These are phyloP conservation scores for Podospora sp. DNA, from an alignment of 495 filamentous ascomycete genomes.

Conservation along the genomic window DNA sequence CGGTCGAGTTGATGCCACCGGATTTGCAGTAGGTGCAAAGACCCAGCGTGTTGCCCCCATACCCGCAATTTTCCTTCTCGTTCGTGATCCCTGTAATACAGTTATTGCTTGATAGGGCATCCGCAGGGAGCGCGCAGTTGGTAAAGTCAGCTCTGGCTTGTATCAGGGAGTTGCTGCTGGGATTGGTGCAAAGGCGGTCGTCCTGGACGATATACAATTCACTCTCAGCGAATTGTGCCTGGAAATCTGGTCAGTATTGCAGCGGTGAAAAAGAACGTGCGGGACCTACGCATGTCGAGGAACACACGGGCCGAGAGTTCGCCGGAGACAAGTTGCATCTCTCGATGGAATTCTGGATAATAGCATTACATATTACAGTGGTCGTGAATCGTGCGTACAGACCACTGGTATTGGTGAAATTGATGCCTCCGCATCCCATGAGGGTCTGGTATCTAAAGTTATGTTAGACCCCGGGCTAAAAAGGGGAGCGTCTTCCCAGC, in stretches of 20 bases:
- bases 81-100: slow-evolving; percentile 80
- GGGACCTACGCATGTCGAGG: slow-evolving; percentile 79
- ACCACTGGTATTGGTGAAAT: slow-evolving; percentile 76
- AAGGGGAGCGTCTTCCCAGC: slow-evolving; percentile 16
- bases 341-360: slow-evolving; percentile 87
- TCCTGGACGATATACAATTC: slow-evolving; percentile 84
- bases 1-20: slow-evolving; percentile 85
- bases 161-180: slow-evolving; percentile 62
- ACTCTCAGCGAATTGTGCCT: slow-evolving; percentile 84
- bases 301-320: slow-evolving; percentile 78
- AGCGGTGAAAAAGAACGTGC: background rate
- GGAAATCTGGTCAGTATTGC: slow-evolving; percentile 30
- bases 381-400: slow-evolving; percentile 94
- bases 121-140: slow-evolving; percentile 78
- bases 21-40: slow-evolving; percentile 84
- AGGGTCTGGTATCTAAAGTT: slow-evolving; percentile 65
- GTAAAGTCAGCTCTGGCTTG: slow-evolving; percentile 93
- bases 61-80: slow-evolving; percentile 89
- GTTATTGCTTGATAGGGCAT: slow-evolving; percentile 66
- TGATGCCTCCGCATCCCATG: slow-evolving; percentile 79
- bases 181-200: slow-evolving; percentile 67
- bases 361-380: slow-evolving; percentile 89
- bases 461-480: background rate
- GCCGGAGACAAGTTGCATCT: slow-evolving; percentile 65
- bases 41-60: slow-evolving; percentile 73